These are phyloP conservation scores for Cordyceps militaris DNA, from an alignment of 2,329 filamentous ascomycete species.

Conservation along the genomic window DNA sequence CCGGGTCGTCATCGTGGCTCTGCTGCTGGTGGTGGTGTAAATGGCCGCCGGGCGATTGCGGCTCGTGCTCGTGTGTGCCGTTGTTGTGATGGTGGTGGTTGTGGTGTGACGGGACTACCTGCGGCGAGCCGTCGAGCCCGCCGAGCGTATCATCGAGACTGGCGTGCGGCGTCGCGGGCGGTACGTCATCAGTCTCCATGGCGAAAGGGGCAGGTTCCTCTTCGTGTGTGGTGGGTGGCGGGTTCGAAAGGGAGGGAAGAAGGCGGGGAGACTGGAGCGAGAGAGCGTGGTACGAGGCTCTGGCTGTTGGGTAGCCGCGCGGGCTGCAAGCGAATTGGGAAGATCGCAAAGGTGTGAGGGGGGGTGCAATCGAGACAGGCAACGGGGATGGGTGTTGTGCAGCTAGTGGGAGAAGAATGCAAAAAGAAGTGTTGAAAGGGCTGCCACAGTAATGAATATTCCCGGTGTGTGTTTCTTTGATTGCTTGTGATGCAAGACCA, in stretches of 20 bases:
- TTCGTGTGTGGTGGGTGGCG: background rate
- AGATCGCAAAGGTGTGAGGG: background rate
- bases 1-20: constrained; percentile 36
- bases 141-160: constrained; percentile 43
- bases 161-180: constrained; percentile 24
- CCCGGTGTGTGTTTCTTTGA: background rate
- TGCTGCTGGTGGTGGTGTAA: constrained; percentile 35
- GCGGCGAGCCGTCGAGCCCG: constrained; percentile 41
- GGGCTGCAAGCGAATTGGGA: background rate
- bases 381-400: background rate
- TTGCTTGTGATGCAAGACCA: constrained; percentile 14
- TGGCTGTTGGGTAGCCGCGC: constrained; percentile 8
- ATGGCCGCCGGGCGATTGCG: constrained; percentile 39
- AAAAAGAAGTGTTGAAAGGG: background rate
- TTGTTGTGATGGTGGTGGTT: constrained; percentile 20
- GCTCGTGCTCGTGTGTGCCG: constrained; percentile 37
- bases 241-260: background rate
- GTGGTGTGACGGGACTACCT: constrained; percentile 23
- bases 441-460: constrained; percentile 11
- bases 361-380: background rate
- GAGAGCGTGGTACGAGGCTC: background rate
- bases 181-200: constrained; percentile 11
- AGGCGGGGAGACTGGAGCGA: background rate
- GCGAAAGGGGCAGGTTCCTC: constrained; percentile 11
- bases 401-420: background rate